Evolutionary conservation across 1,139 yeast genomes (phyloP), one percentile per base, ranked within the genome.

Genomic region (Suhomyces bribrorum): DNA sequence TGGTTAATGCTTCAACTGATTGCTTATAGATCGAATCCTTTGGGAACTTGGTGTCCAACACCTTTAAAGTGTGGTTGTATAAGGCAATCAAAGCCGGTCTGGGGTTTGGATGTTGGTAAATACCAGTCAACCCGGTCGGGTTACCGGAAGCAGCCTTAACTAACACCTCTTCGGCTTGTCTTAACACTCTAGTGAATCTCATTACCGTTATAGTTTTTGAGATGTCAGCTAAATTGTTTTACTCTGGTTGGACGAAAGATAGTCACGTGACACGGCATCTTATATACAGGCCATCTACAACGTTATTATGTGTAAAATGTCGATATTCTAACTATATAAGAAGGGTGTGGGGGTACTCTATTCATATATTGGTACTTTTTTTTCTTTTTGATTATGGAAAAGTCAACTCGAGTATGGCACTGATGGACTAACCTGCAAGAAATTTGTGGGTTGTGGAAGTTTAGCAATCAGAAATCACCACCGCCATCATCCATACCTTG

Each of bases 91-190:
- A 73, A 3, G 90, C 86, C 3, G 94, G 92, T 61, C 88, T 79
- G 41, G 96, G 95, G 59, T 83, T 77, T 40, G 95, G 95, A 59
- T 86, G 95, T 57, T 83, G 85, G 58, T 69, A 74, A 45, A 87
- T 61, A 1, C 95, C 95, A 6, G 95, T 77, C 45, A 87, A 57
- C 51, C 96, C 96, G 26, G 95, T 86, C 27, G 92, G 86, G 49
- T 75, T 72, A 8, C 92, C 92, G 32, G 73, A 66, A 5, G 80
- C 79, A n/a, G 88, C 70, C 56, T 73, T 79, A 45, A 85, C 76
- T 47, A 85, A 72, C 28, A 85, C 81, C 49, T 79, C 81, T 47
- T 76, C 72, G 5, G 77, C 77, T 59, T 79, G 73, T 59, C 58
- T 70, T 52, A 72, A 69, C 36, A 62, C 69, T 52, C 68, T 60